Evolutionary conservation across 768 basidiomycete species (phyloP).

Genomic region (Arthromyces matolae): DNA sequence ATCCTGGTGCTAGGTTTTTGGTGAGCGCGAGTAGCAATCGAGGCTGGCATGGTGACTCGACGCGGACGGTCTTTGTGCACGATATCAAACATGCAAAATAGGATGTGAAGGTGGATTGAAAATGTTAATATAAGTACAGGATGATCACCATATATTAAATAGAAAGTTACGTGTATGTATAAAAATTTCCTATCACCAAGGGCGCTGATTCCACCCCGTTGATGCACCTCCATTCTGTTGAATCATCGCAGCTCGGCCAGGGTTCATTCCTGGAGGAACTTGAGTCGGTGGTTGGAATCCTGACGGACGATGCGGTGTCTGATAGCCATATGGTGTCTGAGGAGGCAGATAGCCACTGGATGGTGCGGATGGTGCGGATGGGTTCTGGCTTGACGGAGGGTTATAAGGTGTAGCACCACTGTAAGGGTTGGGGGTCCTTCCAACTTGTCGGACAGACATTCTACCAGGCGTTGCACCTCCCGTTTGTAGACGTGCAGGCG

Average conservation of each 20-base stretch:
- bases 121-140: too few relatives aligned
- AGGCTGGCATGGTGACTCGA: slow-evolving; percentile 91
- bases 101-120: too few relatives aligned
- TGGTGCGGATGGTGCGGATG: slow-evolving; percentile 23
- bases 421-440: slow-evolving; percentile 81
- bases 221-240: slow-evolving; percentile 35
- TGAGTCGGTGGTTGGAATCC: slow-evolving; percentile 36
- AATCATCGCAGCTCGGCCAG: slow-evolving; percentile 63
- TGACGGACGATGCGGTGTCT: slow-evolving; percentile 45
- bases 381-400: slow-evolving; percentile 26
- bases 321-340: slow-evolving; percentile 42
- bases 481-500: slow-evolving; percentile 59
- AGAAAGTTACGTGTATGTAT: not conserved
- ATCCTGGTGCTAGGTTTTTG: slow-evolving; percentile 79
- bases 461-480: slow-evolving; percentile 81
- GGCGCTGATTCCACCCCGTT: slow-evolving; percentile 21
- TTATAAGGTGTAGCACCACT: slow-evolving; percentile 44
- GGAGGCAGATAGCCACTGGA: slow-evolving; percentile 24
- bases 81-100: slow-evolving; percentile 55
- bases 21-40: slow-evolving; percentile 91
- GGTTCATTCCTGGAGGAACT: slow-evolving; percentile 60
- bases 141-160: slow-evolving; percentile 1
- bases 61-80: slow-evolving; percentile 86
- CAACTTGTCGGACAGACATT: slow-evolving; percentile 68
- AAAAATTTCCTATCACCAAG: slow-evolving; percentile 16